Conservation (phyloP, 768 basidiomycete genomes). For the Clitopilus passeckerianus region DNA sequence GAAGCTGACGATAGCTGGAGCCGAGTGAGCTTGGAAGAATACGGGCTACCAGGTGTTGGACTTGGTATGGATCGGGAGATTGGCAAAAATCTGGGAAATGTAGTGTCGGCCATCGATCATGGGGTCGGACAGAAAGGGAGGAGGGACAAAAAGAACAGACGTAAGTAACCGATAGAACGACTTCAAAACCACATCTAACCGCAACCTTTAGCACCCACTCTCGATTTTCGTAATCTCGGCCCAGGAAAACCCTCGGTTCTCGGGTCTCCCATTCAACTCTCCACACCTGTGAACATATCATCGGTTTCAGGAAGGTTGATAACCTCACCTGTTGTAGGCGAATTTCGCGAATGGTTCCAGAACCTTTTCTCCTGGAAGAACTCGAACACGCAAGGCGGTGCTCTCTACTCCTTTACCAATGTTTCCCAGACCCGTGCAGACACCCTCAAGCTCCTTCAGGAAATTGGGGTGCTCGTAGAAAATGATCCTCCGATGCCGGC, state of each 20-base stretch:
- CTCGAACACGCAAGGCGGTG: slow-evolving; percentile 32
- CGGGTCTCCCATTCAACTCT: slow-evolving; percentile 43
- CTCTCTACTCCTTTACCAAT: slow-evolving; percentile 54
- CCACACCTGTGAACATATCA: slow-evolving; percentile 29
- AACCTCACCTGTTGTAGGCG: slow-evolving; percentile 71
- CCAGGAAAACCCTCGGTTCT: slow-evolving; percentile 42
- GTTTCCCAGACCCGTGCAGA: slow-evolving; percentile 59
- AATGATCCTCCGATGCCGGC: slow-evolving; percentile 8
- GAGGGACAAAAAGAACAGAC: slow-evolving; percentile 44
- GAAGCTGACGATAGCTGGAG: slow-evolving; percentile 33
- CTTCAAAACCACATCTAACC: no score
- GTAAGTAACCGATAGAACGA: slow-evolving; percentile 31
- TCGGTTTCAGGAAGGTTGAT: slow-evolving; percentile 31
- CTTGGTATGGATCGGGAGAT: slow-evolving; percentile 29
- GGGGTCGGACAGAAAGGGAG: slow-evolving; percentile 29
- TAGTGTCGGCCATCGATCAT: slow-evolving; percentile 16
- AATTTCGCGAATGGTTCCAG: slow-evolving; percentile 92
- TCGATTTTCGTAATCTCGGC: slow-evolving; percentile 45
- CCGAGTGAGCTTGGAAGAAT: slow-evolving; percentile 28
- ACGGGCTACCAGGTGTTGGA: slow-evolving; percentile 21
- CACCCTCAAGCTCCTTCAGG: slow-evolving; percentile 57
- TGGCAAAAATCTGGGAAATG: slow-evolving; percentile 51
- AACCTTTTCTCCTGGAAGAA: slow-evolving; percentile 92
- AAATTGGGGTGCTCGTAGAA: slow-evolving; percentile 54
- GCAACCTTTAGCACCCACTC: slow-evolving; percentile 41